These are phyloP conservation scores for Geranium incanum DNA, from an alignment of 441 rosid genomes.

Conservation along the genomic window DNA sequence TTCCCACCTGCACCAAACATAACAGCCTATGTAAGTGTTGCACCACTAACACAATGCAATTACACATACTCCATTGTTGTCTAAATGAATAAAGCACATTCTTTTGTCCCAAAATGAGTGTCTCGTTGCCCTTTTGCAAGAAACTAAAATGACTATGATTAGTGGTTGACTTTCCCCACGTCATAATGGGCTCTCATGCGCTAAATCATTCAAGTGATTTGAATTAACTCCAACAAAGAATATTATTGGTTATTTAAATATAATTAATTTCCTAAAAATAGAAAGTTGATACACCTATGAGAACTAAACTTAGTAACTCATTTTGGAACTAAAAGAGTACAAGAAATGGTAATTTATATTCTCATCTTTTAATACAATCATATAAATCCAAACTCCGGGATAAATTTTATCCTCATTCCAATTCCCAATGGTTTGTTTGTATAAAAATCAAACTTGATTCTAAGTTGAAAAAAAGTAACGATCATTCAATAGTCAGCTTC, in stretches of 20 bases:
- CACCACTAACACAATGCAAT: background rate
- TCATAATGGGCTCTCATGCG: background rate
- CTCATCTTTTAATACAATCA: too few species aligned
- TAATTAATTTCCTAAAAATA: too few species aligned
- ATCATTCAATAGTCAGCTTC: background rate
- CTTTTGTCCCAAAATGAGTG: too few species aligned
- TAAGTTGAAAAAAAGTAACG: background rate
- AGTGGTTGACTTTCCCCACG: background rate
- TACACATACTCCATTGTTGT: background rate
- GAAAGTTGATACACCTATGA: background rate
- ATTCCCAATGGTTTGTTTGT: too few species aligned
- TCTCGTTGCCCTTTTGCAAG: too few species aligned
- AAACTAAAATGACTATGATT: background rate
- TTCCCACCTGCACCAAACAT: constrained; percentile 62
- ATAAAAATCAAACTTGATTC: background rate
- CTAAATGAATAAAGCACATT: background rate
- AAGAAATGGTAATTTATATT: too few species aligned
- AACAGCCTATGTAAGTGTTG: background rate
- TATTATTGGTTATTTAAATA: background rate
- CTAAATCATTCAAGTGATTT: too few species aligned
- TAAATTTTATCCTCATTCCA: too few species aligned
- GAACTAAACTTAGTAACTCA: background rate
- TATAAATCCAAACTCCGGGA: too few species aligned
- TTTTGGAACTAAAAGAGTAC: background rate
- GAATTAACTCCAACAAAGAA: background rate